A percentile compares a stretch with the other conserved stretches of the same genome.
Conservation (phyloP, 2,329 filamentous ascomycete species). For the Trichoderma harzianum region DNA sequence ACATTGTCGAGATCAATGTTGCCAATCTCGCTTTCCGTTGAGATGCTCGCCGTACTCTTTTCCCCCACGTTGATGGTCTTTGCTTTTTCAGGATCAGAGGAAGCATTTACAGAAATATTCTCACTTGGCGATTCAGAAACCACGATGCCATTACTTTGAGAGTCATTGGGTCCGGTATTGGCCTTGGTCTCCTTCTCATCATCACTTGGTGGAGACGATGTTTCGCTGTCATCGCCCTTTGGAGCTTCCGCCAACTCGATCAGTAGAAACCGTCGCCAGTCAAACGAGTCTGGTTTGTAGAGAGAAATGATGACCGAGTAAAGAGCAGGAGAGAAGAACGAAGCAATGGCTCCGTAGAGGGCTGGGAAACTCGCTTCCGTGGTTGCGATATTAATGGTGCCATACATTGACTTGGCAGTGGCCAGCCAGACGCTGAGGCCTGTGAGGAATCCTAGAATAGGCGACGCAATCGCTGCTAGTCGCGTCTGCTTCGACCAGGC, state of each 20-base stretch:
- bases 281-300: conserved; percentile 7
- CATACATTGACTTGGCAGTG: conserved; percentile 10
- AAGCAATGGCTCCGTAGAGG: conserved; percentile 10
- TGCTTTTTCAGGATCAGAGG: neutral
- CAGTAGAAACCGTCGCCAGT: conserved; percentile 10
- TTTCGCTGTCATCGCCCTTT: neutral
- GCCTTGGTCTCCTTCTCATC: neutral
- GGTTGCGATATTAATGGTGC: conserved; percentile 6
- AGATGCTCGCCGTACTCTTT: neutral
- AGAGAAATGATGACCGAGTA: conserved; percentile 10
- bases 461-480: conserved; percentile 5
- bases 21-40: neutral
- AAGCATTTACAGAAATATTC: neutral
- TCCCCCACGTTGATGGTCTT: neutral
- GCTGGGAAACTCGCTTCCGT: conserved; percentile 10
- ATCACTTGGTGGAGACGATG: neutral
- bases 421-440: conserved; percentile 12
- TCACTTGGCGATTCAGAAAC: neutral
- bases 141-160: neutral
- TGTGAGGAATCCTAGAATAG: conserved; percentile 4
- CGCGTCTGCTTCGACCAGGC: conserved; percentile 14
- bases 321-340: conserved; percentile 11
- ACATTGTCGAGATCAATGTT: neutral
- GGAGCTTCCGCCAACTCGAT: conserved; percentile 3
- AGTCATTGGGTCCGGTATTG: too few relatives aligned